These are phyloP conservation scores for Solanum hybrid DNA, from an alignment of 305 asterid species.

Conservation along the genomic window DNA sequence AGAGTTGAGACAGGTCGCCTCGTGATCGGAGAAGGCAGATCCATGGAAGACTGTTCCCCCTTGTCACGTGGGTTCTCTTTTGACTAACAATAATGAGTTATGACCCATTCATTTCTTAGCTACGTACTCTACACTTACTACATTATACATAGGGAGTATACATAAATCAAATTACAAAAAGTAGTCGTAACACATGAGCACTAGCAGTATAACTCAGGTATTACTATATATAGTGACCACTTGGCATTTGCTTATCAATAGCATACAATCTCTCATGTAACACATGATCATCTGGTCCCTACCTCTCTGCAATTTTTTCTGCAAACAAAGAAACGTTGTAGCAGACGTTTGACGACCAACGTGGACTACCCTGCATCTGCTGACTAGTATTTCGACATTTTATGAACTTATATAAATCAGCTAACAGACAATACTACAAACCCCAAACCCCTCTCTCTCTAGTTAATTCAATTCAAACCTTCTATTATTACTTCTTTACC, in stretches of 20 bases:
- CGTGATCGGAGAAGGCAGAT: constrained; percentile 57
- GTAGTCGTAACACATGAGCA: not conserved
- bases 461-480: constrained; percentile 1
- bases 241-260: not conserved
- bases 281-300: constrained; percentile 1
- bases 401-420: constrained; percentile 1
- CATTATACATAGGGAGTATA: not conserved
- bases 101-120: not conserved
- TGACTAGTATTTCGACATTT: constrained; percentile 40
- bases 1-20: constrained; percentile 21
- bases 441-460: not conserved
- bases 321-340: constrained; percentile 5
- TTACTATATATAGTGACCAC: constrained; percentile 14
- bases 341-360: constrained; percentile 25
- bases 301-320: not conserved
- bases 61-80: constrained; percentile 49
- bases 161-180: not conserved
- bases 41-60: constrained; percentile 51
- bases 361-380: constrained; percentile 26
- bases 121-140: not conserved
- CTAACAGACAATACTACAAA: constrained; percentile 4
- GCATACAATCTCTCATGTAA: not conserved
- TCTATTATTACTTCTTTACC: constrained; percentile 3
- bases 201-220: not conserved
- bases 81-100: constrained; percentile 16